These are phyloP conservation scores for Eimeria falciformis DNA, from an alignment of 169 alveolate species.

Conservation along the genomic window DNA sequence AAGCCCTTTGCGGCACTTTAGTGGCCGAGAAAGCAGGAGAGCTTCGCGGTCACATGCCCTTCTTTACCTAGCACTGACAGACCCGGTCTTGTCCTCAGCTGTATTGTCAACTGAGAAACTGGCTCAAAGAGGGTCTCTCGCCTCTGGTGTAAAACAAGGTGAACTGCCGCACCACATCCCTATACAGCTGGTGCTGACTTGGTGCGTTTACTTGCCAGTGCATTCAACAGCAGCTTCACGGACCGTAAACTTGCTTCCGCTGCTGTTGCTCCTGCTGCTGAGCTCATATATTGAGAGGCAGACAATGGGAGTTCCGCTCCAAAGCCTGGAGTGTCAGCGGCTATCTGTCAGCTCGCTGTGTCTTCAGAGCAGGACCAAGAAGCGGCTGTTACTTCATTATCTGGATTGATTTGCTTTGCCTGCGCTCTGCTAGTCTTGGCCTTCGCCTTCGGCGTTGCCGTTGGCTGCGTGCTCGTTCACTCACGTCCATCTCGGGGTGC, in stretches of 20 bases:
- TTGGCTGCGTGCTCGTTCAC: conserved; percentile 42
- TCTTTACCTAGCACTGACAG: conserved; percentile 33
- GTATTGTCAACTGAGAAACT: neutral
- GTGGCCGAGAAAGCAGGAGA: neutral
- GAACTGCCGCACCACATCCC: neutral
- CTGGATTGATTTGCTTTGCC: conserved; percentile 14
- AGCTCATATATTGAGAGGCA: no score
- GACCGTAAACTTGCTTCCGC: no score
- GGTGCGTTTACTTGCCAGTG: no score
- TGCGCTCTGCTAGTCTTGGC: conserved; percentile 8
- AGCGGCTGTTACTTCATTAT: neutral
- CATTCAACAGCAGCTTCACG: no score
- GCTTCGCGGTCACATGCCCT: conserved; percentile 11
- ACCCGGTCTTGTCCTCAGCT: conserved; percentile 29
- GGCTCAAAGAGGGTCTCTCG: neutral
- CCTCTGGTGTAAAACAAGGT: neutral
- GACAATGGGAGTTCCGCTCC: no score
- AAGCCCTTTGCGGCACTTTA: neutral
- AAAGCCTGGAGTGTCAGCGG: no score
- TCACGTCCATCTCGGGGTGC: conserved; percentile 22
- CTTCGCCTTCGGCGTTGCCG: conserved; percentile 28
- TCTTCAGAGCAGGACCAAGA: conserved; percentile 22
- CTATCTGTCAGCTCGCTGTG: neutral
- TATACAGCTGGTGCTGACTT: no score
- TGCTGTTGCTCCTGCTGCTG: no score